These are phyloP conservation scores for Diplodia sapinea DNA, from an alignment of 2,329 filamentous ascomycete species.

Conservation along the genomic window DNA sequence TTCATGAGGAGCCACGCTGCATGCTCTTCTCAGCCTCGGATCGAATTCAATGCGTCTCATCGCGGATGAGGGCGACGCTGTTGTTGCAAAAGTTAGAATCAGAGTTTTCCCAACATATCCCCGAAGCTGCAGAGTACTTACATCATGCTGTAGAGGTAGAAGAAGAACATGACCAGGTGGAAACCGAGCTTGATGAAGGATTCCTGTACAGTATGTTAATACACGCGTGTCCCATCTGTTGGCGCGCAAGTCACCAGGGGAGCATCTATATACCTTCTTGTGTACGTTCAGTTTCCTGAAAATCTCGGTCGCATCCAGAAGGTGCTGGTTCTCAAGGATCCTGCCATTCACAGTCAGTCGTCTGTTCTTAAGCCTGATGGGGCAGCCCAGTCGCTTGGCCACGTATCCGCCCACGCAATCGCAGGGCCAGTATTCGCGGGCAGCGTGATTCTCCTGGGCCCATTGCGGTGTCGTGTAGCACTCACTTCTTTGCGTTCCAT, in stretches of 20 bases:
- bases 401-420: constrained; percentile 5
- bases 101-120: neutral
- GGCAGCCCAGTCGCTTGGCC: constrained; percentile 1
- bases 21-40: constrained; percentile 47
- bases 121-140: constrained; percentile 5
- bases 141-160: constrained; percentile 99
- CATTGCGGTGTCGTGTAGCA: constrained; percentile 37
- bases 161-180: constrained; percentile 99
- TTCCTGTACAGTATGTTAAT: constrained; percentile 65
- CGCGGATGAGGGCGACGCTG: constrained; percentile 85
- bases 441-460: neutral
- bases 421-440: neutral
- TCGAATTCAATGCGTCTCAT: constrained; percentile 77
- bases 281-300: constrained; percentile 99
- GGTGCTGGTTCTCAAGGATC: constrained; percentile 95
- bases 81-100: constrained; percentile 33
- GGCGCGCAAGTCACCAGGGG: neutral
- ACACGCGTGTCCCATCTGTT: neutral
- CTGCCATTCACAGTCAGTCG: constrained; percentile 58
- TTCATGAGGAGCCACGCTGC: constrained; percentile 34
- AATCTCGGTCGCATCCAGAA: constrained; percentile 97
- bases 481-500: constrained; percentile 98
- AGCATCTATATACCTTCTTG: constrained; percentile 75
- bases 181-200: constrained; percentile 99
- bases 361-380: constrained; percentile 8